Evolutionary conservation across 2,329 filamentous ascomycete genomes (phyloP), one percentile per base, ranked within the genome.

Genomic region (Stagonosporopsis vannaccii): DNA sequence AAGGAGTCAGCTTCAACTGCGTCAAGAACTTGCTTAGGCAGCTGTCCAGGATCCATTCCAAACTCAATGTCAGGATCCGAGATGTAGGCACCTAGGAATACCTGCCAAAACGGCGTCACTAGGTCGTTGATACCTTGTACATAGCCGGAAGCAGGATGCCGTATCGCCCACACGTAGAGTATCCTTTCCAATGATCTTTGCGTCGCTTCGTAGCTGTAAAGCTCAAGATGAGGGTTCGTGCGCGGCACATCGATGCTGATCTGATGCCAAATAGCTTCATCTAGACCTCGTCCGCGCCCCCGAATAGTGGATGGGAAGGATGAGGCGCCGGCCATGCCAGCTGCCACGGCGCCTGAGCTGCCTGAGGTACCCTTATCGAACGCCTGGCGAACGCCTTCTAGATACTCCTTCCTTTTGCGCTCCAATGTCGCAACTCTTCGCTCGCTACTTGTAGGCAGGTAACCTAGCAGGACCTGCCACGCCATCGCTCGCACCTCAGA

Each of bases 91-190:
- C 92, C 92, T 4, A 99, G 81, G 67, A 99, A 99, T 2, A 98
- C 94, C 77, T 99, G 93, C 90, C 92, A 99, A 73, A 99, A 98
- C 1, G 95, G 95, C 9, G 94, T 97, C 12, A 97, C 95, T 26
- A 99, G 84, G 73, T 99, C 95, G 75, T 99, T 99, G 78, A 99
- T 99, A 32, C 95, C 95, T 79, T 99, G 95, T 0, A 99, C 95
- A 71, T 99, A 99, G 47, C 95, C 95, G 71, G 92, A 97, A 6
- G 96, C 96, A 1, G 95, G 95, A 79, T 99, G 95, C 46, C 96
- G 87, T 66, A 99, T 96, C 2, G 95, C 95, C 95, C 95, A 99
- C 2, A 99, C 86, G 73, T 99, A 99, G 19, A 99, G 79, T 66
- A 99, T 98, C 44, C 94, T 87, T 77, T 99, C 96, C 13, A 99